phyloP scores from a whole-genome alignment of 768 basidiomycete species.

The Solioccasus polychromus region DNA sequence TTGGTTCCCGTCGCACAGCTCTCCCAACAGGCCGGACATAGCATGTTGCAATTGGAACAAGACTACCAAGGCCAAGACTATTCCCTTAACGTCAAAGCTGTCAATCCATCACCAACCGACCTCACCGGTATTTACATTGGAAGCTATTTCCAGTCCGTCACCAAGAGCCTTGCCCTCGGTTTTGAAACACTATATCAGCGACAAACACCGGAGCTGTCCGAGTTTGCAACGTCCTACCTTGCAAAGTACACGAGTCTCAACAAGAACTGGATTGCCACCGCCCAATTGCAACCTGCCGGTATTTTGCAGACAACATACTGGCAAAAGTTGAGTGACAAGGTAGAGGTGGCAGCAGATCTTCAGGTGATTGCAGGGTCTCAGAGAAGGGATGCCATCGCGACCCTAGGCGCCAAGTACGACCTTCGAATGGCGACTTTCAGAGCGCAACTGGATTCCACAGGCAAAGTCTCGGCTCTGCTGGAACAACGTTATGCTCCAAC shows the following conservation, averaged over 20 bases:
- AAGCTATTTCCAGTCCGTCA: constrained; percentile 89
- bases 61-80: constrained; percentile 90
- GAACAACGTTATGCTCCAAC: constrained; percentile 96
- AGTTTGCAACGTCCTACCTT: constrained; percentile 72
- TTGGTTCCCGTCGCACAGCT: constrained; percentile 47
- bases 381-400: constrained; percentile 89
- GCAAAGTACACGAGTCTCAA: constrained; percentile 72
- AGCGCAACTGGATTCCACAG: constrained; percentile 91
- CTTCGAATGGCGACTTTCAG: constrained; percentile 91
- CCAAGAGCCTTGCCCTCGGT: constrained; percentile 86
- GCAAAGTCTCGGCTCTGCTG: constrained; percentile 91
- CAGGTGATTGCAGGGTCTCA: constrained; percentile 75
- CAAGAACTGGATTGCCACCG: constrained; percentile 91
- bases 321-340: constrained; percentile 93
- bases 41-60: constrained; percentile 92
- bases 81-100: constrained; percentile 77
- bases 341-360: constrained; percentile 95
- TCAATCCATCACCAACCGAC: constrained; percentile 89
- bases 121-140: constrained; percentile 89
- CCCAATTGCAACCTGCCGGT: constrained; percentile 79
- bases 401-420: constrained; percentile 95
- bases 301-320: constrained; percentile 91
- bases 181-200: constrained; percentile 83
- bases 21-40: constrained; percentile 73
- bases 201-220: constrained; percentile 66